A percentile compares a stretch with the other conserved stretches of the same genome.
phyloP scores from a whole-genome alignment of 2,329 filamentous ascomycete species.

The Neofusicoccum sp. region DNA sequence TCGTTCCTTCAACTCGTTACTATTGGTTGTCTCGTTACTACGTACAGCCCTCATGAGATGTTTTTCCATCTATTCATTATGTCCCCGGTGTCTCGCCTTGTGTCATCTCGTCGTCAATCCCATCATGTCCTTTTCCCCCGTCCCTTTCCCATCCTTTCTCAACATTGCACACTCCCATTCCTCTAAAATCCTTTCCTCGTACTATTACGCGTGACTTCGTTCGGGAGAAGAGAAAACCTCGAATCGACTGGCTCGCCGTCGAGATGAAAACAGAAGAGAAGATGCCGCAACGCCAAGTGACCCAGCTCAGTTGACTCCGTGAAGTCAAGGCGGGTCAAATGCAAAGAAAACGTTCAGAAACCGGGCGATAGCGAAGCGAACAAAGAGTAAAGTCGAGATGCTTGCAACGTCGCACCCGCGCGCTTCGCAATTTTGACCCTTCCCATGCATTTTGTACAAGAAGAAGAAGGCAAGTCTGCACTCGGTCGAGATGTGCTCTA shows the following conservation, averaged over 20 bases:
- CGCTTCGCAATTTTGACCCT: neutral
- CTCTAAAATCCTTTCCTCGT: neutral
- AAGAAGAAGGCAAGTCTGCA: neutral
- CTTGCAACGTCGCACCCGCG: neutral
- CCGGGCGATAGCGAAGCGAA: neutral
- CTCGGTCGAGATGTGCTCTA: neutral
- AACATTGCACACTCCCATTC: neutral
- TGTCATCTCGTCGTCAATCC: constrained; percentile 4
- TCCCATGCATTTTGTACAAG: constrained; percentile 7
- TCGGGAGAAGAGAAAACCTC: neutral
- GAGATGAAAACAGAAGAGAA: neutral
- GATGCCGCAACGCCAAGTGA: constrained; percentile 4
- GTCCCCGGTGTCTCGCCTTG: neutral
- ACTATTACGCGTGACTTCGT: constrained; percentile 8
- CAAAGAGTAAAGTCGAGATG: neutral
- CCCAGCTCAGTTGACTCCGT: no score
- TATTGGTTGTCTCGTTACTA: neutral
- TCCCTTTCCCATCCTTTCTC: neutral
- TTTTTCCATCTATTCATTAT: constrained; percentile 6
- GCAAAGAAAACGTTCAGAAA: neutral
- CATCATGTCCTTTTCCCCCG: neutral
- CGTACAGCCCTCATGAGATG: neutral
- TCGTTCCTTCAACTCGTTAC: neutral
- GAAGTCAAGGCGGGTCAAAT: neutral
- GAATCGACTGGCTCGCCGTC: neutral